Conservation (phyloP, 139 green algal genomes). For the Eudorina sp. region DNA sequence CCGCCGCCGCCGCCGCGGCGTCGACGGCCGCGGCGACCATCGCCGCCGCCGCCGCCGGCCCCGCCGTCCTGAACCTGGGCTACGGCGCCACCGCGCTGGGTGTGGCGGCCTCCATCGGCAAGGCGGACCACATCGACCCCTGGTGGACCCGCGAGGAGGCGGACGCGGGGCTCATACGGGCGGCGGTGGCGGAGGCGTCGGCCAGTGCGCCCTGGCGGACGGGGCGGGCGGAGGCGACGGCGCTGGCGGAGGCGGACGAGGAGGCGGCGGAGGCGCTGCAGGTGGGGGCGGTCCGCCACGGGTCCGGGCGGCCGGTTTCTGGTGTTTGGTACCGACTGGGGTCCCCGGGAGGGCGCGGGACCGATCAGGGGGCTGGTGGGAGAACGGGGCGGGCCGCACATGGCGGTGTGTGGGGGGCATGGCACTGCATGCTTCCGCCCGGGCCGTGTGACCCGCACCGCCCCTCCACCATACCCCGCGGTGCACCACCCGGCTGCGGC, state of each 20-base stretch:
- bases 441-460: too few relatives aligned
- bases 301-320: too few relatives aligned
- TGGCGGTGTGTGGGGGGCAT: too few relatives aligned
- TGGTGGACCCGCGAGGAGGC: slow-evolving; percentile 60
- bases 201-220: slow-evolving; percentile 46
- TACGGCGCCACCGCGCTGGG: slow-evolving; percentile 33
- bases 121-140: not conserved
- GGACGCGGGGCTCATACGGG: slow-evolving; percentile 46
- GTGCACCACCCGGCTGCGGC: too few relatives aligned
- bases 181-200: slow-evolving; percentile 57
- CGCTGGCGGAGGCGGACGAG: not conserved
- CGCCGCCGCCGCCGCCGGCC: not conserved
- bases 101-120: not conserved
- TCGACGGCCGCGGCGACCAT: not conserved
- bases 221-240: not conserved
- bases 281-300: too few relatives aligned
- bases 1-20: not conserved
- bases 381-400: too few relatives aligned
- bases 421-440: too few relatives aligned
- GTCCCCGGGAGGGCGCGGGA: too few relatives aligned
- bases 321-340: too few relatives aligned
- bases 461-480: too few relatives aligned
- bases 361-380: too few relatives aligned
- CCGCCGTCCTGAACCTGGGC: slow-evolving; percentile 21
- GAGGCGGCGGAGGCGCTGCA: slow-evolving; percentile 38